Conservation (phyloP, 371 early-diverging fungal species). For the Saksenaea oblongispora region DNA sequence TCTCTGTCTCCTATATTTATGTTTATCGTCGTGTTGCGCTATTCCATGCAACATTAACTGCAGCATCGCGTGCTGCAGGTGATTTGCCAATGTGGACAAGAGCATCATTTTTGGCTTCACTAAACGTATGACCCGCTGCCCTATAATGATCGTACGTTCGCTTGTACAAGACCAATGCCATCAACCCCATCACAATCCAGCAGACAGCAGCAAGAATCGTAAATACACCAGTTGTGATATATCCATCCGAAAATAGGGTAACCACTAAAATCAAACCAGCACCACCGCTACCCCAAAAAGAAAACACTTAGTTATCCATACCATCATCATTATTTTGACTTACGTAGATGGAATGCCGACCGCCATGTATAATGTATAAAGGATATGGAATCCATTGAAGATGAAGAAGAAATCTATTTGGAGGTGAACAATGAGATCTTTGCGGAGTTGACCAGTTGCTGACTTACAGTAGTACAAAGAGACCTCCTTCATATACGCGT, state of each 20-base stretch:
- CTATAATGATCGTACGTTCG: slow-evolving; percentile 75
- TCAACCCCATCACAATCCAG: slow-evolving; percentile 64
- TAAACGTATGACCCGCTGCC: slow-evolving; percentile 80
- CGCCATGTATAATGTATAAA: slow-evolving; percentile 82
- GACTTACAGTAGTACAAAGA: slow-evolving; percentile 82
- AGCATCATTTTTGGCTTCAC: slow-evolving; percentile 83
- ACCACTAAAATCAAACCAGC: slow-evolving; percentile 83
- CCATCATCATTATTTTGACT: too few relatives aligned
- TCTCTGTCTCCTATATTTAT: not conserved
- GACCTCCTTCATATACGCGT: slow-evolving; percentile 86
- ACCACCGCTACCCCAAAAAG: slow-evolving; percentile 62
- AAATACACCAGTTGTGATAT: slow-evolving; percentile 68
- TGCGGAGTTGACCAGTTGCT: not conserved
- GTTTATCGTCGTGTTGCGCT: slow-evolving; percentile 36
- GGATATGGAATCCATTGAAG: slow-evolving; percentile 85
- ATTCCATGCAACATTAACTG: slow-evolving; percentile 55
- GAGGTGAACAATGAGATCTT: not conserved
- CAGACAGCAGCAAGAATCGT: slow-evolving; percentile 69
- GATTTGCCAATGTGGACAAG: slow-evolving; percentile 52
- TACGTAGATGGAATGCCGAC: slow-evolving; percentile 80
- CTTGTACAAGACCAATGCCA: slow-evolving; percentile 62
- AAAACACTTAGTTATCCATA: too few relatives aligned
- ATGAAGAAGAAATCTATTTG: slow-evolving; percentile 73
- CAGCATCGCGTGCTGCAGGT: slow-evolving; percentile 48
- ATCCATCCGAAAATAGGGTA: slow-evolving; percentile 67